Percentiles rank a stretch among this genome's conserved stretches.
These are phyloP conservation scores for Metschnikowia continentalis DNA, from an alignment of 805 yeast genomes.

Conservation along the genomic window DNA sequence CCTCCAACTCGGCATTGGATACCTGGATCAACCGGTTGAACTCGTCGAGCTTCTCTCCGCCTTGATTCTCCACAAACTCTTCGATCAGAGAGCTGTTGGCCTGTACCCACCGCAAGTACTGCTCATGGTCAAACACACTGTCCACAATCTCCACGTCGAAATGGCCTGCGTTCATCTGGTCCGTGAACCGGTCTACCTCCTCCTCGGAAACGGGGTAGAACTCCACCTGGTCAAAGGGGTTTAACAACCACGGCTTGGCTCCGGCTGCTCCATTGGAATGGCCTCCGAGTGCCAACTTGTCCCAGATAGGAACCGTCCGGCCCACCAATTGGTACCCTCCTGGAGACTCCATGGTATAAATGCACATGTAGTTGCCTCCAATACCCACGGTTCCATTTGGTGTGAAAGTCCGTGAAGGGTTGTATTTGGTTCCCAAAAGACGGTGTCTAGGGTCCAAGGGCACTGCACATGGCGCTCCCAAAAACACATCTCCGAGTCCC, in stretches of 20 bases:
- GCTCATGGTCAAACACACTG: slow-evolving; percentile 74
- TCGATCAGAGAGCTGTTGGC: slow-evolving; percentile 70
- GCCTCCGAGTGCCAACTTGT: slow-evolving; percentile 73
- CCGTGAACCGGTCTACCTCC: slow-evolving; percentile 68
- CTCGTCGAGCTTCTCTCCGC: slow-evolving; percentile 80
- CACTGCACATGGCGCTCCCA: slow-evolving; percentile 98
- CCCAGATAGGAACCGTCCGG: slow-evolving; percentile 97
- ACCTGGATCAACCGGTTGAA: slow-evolving; percentile 79
- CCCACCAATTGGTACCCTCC: slow-evolving; percentile 98
- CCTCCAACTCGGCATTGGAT: slow-evolving; percentile 68
- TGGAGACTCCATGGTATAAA: slow-evolving; percentile 96
- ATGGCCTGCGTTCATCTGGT: slow-evolving; percentile 75
- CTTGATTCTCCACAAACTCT: slow-evolving; percentile 60
- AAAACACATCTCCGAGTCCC: slow-evolving; percentile 94
- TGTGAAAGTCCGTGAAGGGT: slow-evolving; percentile 93
- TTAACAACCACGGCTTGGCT: slow-evolving; percentile 78
- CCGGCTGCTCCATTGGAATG: slow-evolving; percentile 47
- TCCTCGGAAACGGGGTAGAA: slow-evolving; percentile 88
- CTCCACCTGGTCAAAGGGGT: slow-evolving; percentile 92
- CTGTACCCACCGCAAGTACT: slow-evolving; percentile 75
- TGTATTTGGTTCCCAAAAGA: slow-evolving; percentile 87
- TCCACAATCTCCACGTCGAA: slow-evolving; percentile 73
- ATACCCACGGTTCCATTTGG: slow-evolving; percentile 97
- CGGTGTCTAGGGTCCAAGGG: slow-evolving; percentile 97
- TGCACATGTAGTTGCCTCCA: slow-evolving; percentile 99